Base-by-base conservation (phyloP, 441 rosid species). In the Bocquillonia castaneifolia region DNA sequence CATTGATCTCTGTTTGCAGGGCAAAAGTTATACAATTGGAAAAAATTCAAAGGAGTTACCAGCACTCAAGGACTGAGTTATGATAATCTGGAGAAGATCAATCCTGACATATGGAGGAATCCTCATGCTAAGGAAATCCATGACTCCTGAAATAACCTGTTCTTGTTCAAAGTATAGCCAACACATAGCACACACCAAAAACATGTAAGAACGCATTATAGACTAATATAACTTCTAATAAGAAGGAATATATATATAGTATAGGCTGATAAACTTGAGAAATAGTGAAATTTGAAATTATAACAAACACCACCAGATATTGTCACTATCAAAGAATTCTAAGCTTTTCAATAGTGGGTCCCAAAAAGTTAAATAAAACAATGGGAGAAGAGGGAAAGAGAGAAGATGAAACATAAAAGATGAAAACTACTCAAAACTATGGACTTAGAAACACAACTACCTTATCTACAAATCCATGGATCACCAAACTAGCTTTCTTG, bases 401-500 rank as follows among this genome's bases (percentile, higher is more conserved):
- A 13, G 37, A 20, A 34, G 66, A 10, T 22, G 37, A 36, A 31
- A 28, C 32, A 47, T 31, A 42, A 25, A 28, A 65, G 25, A 20
- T 52, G 6, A 29, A 64, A 65, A 18, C 42, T 66, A 68, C 50
- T 37, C 29, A 15, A 12, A 26, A 26, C 22, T 60, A 29, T 45
- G 52, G 57, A 44, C 28, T 23, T 10, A 51, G 39, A 73, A 72
- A 54, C 3, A 20, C 9, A 22, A 62, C 36, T 84, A 93, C 99
- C 95, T 86, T 91, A 74, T 93, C 99, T 67, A 84, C 96, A 70
- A 91, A 66, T 15, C 99, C 99, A 56, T 81, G 96, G 78, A 93
- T 91, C 76, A 93, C 93, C 82, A 93, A 74, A 73, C 82, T 81
- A 65, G 99, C 97, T 64, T 91, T 89, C 83, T 88, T 88, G 88